These are phyloP conservation scores for Chaetomium strumarium DNA, from an alignment of 2,329 filamentous ascomycete genomes.

Conservation along the genomic window DNA sequence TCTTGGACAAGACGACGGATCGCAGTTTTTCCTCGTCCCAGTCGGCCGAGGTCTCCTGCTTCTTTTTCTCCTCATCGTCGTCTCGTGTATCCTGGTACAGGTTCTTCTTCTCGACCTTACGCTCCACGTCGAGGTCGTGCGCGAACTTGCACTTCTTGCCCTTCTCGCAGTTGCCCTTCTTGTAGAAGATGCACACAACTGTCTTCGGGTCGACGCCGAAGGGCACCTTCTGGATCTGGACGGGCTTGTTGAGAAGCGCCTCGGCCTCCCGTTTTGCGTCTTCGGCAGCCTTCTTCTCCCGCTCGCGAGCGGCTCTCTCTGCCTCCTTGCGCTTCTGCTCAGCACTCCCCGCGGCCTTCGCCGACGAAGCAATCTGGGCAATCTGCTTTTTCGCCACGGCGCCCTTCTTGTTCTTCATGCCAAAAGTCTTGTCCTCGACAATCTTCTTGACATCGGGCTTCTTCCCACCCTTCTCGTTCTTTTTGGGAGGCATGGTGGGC, in stretches of 20 bases:
- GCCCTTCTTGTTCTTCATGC: conserved; percentile 99
- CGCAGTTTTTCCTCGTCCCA: conserved; percentile 97
- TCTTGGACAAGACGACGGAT: conserved; percentile 88
- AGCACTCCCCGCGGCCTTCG: conserved; percentile 67
- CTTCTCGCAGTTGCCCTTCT: conserved; percentile 96
- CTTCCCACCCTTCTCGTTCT: conserved; percentile 50
- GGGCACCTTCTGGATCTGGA: conserved; percentile 94
- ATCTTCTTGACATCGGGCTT: conserved; percentile 53
- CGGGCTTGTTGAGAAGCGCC: conserved; percentile 80
- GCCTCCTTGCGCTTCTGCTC: conserved; percentile 79
- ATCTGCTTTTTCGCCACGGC: conserved; percentile 85
- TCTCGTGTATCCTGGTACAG: conserved; percentile 80
- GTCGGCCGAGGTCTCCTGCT: conserved; percentile 86
- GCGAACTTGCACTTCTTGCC: conserved; percentile 97
- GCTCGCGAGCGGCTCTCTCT: conserved; percentile 62
- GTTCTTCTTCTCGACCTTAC: conserved; percentile 88
- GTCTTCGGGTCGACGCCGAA: conserved; percentile 99
- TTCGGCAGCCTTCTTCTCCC: conserved; percentile 88
- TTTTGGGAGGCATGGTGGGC: conserved; percentile 65
- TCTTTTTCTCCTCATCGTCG: conserved; percentile 70
- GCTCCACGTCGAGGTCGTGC: conserved; percentile 81
- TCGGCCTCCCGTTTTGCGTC: conserved; percentile 73
- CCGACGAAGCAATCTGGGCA: conserved; percentile 70
- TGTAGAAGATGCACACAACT: conserved; percentile 92
- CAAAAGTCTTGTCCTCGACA: conserved; percentile 94